Conservation (phyloP, 164 flowering plant species). For the Chimonanthus praecox region DNA sequence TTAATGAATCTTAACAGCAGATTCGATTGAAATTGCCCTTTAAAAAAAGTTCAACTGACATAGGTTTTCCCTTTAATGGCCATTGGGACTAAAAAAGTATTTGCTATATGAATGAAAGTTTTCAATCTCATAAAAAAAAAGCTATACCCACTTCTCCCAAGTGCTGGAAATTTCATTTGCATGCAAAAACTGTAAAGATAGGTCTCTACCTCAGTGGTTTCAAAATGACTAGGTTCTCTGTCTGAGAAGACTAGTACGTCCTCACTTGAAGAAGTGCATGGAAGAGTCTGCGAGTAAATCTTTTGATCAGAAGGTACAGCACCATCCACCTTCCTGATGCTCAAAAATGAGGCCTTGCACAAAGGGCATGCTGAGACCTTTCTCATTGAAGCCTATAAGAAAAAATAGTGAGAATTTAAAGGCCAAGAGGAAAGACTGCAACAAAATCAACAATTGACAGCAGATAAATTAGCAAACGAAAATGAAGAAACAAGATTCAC, state of each 20-base stretch:
- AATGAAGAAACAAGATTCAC: not conserved
- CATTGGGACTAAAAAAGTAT: not conserved
- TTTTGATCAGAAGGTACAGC: conserved; percentile 69
- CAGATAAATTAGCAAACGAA: not conserved
- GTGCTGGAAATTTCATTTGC: not conserved
- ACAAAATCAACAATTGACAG: not conserved
- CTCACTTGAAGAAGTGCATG: conserved; percentile 27
- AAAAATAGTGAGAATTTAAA: not conserved
- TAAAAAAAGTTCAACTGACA: not conserved
- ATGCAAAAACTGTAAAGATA: not conserved
- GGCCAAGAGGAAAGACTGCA: not conserved
- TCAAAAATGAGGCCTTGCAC: conserved; percentile 72
- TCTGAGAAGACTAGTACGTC: conserved; percentile 42
- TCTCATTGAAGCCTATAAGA: conserved; percentile 48
- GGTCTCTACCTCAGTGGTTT: conserved; percentile 38
- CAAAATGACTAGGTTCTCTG: conserved; percentile 17
- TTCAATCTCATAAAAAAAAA: not conserved
- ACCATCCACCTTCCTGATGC: conserved; percentile 68
- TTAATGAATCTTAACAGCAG: too few species aligned
- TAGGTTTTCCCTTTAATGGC: not conserved
- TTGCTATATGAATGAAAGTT: not conserved
- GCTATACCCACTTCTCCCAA: not conserved
- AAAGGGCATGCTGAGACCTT: conserved; percentile 75
- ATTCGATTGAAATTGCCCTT: too few species aligned
- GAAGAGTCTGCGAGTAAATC: conserved; percentile 85